Percentiles rank a stretch among this genome's conserved stretches.
phyloP scores from a whole-genome alignment of 441 rosid genomes.

The Corymbia calophylla region DNA sequence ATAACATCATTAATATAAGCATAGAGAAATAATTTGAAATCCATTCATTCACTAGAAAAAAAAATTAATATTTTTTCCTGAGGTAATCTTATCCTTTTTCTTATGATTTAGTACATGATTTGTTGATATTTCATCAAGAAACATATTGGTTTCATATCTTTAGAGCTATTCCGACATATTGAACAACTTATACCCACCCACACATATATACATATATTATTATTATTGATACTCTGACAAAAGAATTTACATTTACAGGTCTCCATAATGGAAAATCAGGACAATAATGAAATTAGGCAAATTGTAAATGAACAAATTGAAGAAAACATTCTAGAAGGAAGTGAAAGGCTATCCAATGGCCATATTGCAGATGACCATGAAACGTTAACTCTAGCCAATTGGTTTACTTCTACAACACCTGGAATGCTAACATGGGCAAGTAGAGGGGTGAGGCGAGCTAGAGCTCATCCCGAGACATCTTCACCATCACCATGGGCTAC shows the following conservation, averaged over 20 bases:
- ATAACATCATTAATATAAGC: neutral
- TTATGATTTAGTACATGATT: neutral
- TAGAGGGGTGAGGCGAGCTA: neutral
- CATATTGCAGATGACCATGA: rapidly evolving
- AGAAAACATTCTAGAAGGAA: rapidly evolving
- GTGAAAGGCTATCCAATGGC: neutral
- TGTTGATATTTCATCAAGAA: neutral
- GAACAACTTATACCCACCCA: neutral
- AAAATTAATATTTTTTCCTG: no score
- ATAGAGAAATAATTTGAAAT: neutral
- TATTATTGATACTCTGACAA: neutral
- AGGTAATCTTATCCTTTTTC: no score
- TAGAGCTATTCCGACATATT: no score
- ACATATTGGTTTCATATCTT: neutral
- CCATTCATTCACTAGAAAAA: neutral
- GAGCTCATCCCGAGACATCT: neutral
- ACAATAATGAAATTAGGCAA: neutral
- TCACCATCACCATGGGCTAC: neutral
- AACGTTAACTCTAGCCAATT: rapidly evolving
- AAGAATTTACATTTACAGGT: neutral
- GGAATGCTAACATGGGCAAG: neutral
- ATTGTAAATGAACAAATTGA: no score
- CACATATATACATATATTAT: rapidly evolving
- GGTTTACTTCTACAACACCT: neutral
- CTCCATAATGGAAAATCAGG: neutral